Evolutionary conservation across 2,329 filamentous ascomycete genomes (phyloP).

Genomic region (Trichophyton equinum): DNA sequence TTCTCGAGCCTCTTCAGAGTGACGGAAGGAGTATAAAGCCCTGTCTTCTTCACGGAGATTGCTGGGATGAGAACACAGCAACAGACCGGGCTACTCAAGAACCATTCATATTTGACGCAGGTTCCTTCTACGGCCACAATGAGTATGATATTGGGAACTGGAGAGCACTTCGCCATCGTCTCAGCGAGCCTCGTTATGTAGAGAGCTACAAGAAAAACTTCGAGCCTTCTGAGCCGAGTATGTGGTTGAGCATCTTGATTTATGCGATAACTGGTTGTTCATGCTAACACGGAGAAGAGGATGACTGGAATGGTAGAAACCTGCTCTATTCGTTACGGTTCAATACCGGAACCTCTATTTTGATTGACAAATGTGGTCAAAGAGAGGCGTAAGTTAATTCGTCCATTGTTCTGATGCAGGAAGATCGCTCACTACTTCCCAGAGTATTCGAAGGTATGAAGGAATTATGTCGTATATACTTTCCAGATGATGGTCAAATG

Average conservation of each 20-base stretch:
- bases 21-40: constrained; percentile 23
- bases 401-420: neutral
- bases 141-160: constrained; percentile 19
- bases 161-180: constrained; percentile 9
- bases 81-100: constrained; percentile 20
- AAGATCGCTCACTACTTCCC: neutral
- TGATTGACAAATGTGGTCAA: constrained; percentile 8
- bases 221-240: constrained; percentile 8
- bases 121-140: constrained; percentile 24
- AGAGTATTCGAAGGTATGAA: constrained; percentile 6
- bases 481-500: neutral
- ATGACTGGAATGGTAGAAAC: constrained; percentile 20
- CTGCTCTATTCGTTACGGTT: constrained; percentile 16
- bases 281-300: constrained; percentile 3
- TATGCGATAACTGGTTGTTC: neutral
- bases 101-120: constrained; percentile 23
- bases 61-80: constrained; percentile 26
- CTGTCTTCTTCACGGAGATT: constrained; percentile 23
- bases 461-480: neutral
- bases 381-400: constrained; percentile 6
- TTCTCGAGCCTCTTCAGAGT: constrained; percentile 21
- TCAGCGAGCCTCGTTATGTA: constrained; percentile 4
- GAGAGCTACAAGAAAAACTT: constrained; percentile 4
- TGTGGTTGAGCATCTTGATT: neutral
- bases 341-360: constrained; percentile 7